Conservation (phyloP, 345 rosid species). For the Rhodomyrtus tomentosa region DNA sequence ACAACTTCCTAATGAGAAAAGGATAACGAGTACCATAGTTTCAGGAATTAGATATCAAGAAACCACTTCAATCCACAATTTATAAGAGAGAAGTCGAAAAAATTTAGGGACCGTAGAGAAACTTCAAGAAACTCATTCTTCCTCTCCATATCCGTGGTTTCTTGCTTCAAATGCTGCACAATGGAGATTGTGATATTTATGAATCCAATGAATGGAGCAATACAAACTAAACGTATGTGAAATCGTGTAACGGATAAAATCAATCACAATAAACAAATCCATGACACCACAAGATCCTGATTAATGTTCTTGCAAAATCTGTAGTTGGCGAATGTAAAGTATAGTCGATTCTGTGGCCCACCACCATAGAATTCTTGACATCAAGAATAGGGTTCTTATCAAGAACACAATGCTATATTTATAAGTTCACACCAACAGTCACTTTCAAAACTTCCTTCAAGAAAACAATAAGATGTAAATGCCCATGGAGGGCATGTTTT, state of each 20-base stretch:
- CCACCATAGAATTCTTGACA: background rate
- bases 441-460: background rate
- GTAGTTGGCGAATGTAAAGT: background rate
- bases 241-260: background rate
- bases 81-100: background rate
- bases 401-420: background rate
- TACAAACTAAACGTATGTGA: background rate
- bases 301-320: background rate
- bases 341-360: background rate
- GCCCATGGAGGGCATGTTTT: background rate
- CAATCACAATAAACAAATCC: background rate
- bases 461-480: background rate
- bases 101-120: constrained; percentile 24
- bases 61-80: background rate
- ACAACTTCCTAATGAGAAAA: constrained; percentile 28
- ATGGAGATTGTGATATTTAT: background rate
- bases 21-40: background rate
- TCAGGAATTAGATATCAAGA: background rate
- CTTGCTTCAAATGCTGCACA: constrained; percentile 35
- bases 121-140: constrained; percentile 43
- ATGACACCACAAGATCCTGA: background rate
- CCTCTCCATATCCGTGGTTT: constrained; percentile 23
- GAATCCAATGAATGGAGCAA: background rate
- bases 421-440: background rate
- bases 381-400: background rate